These are phyloP conservation scores for Heliamphora pulchella DNA, from an alignment of 179 eudicot genomes.

Conservation along the genomic window DNA sequence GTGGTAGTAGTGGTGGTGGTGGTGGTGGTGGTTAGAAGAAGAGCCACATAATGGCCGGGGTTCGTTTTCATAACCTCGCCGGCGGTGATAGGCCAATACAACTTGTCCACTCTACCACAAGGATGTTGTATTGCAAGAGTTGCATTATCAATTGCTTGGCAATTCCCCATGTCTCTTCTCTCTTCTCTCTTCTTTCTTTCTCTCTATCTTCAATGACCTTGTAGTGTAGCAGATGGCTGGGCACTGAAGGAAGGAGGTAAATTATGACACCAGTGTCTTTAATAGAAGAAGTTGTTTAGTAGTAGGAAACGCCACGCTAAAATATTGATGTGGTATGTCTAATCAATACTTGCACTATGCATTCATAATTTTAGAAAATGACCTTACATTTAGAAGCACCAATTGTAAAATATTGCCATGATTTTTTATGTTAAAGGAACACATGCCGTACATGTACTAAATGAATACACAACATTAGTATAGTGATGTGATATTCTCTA, in stretches of 20 bases:
- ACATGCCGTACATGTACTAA: no score
- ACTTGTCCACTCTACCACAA: conserved; percentile 57
- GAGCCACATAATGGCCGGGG: conserved; percentile 94
- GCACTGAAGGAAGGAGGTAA: not conserved
- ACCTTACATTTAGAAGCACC: no score
- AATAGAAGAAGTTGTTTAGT: not conserved
- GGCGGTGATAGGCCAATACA: conserved; percentile 64
- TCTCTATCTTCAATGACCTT: not conserved
- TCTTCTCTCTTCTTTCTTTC: conserved; percentile 8
- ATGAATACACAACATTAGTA: no score
- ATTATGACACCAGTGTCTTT: conserved; percentile 11
- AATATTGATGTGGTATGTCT: no score
- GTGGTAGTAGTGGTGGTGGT: conserved; percentile 11
- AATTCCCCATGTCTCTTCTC: conserved; percentile 70
- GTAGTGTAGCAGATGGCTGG: not conserved
- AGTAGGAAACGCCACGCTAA: no score
- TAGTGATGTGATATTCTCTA: no score
- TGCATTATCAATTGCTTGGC: conserved; percentile 93
- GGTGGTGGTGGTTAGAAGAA: conserved; percentile 80
- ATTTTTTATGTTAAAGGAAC: no score
- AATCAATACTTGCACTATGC: no score
- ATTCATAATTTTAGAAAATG: no score
- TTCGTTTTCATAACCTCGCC: conserved; percentile 71
- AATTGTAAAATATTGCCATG: no score
- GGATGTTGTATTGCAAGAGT: conserved; percentile 78